phyloP scores from a whole-genome alignment of 164 flowering plant species.

The Liriodendron chinense region DNA sequence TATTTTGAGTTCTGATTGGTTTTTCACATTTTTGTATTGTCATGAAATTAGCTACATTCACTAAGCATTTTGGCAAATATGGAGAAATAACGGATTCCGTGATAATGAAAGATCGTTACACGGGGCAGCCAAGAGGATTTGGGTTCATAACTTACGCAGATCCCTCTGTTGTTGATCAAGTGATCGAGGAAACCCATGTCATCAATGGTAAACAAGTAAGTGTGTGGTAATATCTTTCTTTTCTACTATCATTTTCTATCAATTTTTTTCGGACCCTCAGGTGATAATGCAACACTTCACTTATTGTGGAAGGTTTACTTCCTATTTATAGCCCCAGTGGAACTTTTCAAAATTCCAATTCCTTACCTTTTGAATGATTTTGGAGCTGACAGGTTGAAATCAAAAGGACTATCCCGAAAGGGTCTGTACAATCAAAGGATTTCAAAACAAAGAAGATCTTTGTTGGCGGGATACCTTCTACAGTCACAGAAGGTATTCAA shows the following conservation, averaged over 20 bases:
- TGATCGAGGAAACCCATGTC: conserved; percentile 73
- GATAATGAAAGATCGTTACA: conserved; percentile 82
- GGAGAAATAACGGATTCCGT: conserved; percentile 87
- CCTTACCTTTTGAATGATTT: background rate
- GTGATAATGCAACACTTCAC: no score
- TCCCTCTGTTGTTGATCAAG: conserved; percentile 81
- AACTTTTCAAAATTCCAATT: no score
- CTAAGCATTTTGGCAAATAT: conserved; percentile 77
- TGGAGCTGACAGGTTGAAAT: conserved; percentile 62
- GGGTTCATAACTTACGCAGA: conserved; percentile 95
- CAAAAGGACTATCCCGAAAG: conserved; percentile 93
- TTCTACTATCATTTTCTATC: no score
- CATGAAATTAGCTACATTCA: conserved; percentile 46
- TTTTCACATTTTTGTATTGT: background rate
- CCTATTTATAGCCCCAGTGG: no score
- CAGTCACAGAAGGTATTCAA: conserved; percentile 63
- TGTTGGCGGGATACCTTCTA: conserved; percentile 92
- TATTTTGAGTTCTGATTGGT: no score
- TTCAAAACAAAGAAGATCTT: conserved; percentile 90
- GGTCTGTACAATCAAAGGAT: conserved; percentile 65
- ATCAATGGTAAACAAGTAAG: conserved; percentile 81
- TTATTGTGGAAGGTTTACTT: no score
- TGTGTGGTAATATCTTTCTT: background rate
- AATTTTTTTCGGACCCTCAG: no score
- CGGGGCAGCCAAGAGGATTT: conserved; percentile 87